Percentiles rank a stretch among this genome's conserved stretches.
phyloP scores from a whole-genome alignment of 148 eudicot species.

The Vaccinium myrtillus region DNA sequence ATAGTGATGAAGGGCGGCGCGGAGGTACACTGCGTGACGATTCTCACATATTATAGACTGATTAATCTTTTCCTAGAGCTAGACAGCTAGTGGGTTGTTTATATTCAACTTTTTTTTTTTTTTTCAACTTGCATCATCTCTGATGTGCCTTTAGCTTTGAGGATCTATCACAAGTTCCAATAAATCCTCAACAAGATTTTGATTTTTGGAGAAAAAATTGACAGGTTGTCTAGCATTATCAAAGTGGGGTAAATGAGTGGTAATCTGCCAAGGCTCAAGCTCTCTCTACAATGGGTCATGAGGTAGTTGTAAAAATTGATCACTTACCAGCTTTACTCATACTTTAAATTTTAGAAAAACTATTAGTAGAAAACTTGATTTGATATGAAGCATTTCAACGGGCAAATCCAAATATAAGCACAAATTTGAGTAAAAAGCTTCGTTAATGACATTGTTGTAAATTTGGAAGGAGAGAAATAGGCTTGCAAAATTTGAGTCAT shows the following conservation, averaged over 20 bases:
- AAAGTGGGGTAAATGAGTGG: slow-evolving; percentile 7
- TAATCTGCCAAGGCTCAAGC: background rate
- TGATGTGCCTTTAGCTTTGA: background rate
- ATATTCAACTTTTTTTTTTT: background rate
- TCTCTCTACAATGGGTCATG: background rate
- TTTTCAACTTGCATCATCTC: background rate
- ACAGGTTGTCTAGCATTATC: slow-evolving; percentile 13
- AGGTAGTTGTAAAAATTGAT: slow-evolving; percentile 12
- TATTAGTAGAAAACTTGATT: no score
- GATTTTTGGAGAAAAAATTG: background rate
- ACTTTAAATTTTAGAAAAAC: no score
- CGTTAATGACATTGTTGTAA: no score
- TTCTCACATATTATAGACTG: no score
- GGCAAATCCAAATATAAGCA: no score
- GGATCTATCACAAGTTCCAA: background rate
- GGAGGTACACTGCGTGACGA: no score
- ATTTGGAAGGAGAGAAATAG: no score
- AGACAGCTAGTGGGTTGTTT: background rate
- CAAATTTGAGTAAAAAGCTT: no score
- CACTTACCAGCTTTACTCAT: background rate
- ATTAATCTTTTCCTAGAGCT: background rate
- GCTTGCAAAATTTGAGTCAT: no score
- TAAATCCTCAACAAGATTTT: slow-evolving; percentile 1
- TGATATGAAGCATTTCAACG: no score
- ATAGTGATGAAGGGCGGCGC: no score